Conservation (phyloP, 2,329 filamentous ascomycete species). For the Leptographium radiaticola region DNA sequence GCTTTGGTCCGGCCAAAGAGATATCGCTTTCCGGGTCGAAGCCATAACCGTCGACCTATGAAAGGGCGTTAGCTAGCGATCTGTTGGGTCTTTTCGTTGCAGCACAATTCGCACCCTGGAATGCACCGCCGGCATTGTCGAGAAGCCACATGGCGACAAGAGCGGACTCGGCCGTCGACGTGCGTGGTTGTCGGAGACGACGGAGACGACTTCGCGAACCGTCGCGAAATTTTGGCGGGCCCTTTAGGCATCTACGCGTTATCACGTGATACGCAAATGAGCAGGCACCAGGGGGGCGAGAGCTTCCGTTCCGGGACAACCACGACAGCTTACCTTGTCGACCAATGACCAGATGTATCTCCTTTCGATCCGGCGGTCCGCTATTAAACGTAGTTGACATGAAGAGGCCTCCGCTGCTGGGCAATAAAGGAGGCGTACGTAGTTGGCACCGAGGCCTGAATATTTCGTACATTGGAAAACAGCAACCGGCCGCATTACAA, state of each 20-base stretch:
- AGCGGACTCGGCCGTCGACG: background rate
- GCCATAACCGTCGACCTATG: constrained; percentile 62
- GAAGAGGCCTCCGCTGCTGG: too few relatives aligned
- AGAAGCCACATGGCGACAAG: constrained; percentile 48
- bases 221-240: background rate
- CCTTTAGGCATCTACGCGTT: background rate
- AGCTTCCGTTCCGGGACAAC: too few relatives aligned
- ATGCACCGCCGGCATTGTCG: constrained; percentile 41
- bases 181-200: background rate
- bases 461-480: too few relatives aligned
- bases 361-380: too few relatives aligned
- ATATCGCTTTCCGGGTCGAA: constrained; percentile 73
- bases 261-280: background rate
- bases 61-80: background rate
- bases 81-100: background rate
- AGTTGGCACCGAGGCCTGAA: too few relatives aligned
- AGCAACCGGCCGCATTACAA: too few relatives aligned
- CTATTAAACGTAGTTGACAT: too few relatives aligned
- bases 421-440: too few relatives aligned
- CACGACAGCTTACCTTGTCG: too few relatives aligned
- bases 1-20: constrained; percentile 69
- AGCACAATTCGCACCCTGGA: constrained; percentile 24
- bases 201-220: background rate
- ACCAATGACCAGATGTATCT: background rate
- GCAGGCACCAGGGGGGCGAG: too few relatives aligned